Conservation (phyloP, 495 filamentous ascomycete species). For the Tuber magnatum region DNA sequence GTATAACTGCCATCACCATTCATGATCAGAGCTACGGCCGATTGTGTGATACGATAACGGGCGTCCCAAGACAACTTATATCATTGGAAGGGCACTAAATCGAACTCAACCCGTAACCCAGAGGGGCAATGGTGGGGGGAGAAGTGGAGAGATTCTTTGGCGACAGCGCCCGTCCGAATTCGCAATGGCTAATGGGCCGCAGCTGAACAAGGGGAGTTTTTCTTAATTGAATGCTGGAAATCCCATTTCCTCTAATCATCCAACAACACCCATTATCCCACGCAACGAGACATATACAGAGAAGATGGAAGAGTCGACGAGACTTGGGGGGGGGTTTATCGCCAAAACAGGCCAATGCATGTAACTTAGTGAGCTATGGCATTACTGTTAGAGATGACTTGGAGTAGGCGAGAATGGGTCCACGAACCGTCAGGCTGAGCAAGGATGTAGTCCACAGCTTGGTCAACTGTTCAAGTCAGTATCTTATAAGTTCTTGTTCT, state of each 20-base stretch:
- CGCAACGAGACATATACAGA: constrained; percentile 32
- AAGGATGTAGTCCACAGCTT: constrained; percentile 92
- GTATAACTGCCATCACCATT: neutral
- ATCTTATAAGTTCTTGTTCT: neutral
- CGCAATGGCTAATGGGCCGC: constrained; percentile 27
- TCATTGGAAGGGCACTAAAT: neutral
- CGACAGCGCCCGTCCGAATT: neutral
- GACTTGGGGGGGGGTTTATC: constrained; percentile 12
- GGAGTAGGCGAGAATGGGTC: constrained; percentile 4
- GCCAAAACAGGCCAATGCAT: constrained; percentile 15
- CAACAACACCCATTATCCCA: constrained; percentile 6
- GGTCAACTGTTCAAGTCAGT: constrained; percentile 60
- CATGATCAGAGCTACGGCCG: neutral
- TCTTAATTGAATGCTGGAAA: constrained; percentile 15
- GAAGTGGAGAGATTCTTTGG: neutral
- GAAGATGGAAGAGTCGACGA: constrained; percentile 25
- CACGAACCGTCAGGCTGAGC: constrained; percentile 76
- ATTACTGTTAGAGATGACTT: constrained; percentile 13
- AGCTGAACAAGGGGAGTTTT: constrained; percentile 23
- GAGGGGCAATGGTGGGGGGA: neutral
- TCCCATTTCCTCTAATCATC: constrained; percentile 7
- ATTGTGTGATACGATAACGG: neutral
- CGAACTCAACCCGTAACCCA: neutral
- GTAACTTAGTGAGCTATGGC: constrained; percentile 42
- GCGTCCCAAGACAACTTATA: neutral